These are phyloP conservation scores for Botrytis cinerea DNA, from an alignment of 2,329 filamentous ascomycete species.

Conservation along the genomic window DNA sequence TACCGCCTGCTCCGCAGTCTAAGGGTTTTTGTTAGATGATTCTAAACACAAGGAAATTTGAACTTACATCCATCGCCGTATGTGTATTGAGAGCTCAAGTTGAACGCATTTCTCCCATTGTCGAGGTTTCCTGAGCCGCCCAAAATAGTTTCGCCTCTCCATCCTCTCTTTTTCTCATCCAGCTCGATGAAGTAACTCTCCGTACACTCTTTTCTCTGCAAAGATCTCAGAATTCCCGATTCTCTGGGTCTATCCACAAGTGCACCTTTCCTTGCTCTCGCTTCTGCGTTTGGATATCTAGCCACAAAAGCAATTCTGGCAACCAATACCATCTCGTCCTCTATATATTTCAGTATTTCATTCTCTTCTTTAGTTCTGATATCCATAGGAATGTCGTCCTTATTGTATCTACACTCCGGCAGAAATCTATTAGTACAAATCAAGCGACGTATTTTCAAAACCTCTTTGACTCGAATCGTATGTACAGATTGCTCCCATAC, in stretches of 20 bases:
- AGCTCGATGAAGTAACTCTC: background rate
- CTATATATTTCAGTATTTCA: slow-evolving; percentile 1
- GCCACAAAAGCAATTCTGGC: slow-evolving; percentile 22
- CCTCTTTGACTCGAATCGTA: slow-evolving; percentile 45
- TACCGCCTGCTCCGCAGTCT: slow-evolving; percentile 69
- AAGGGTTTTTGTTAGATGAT: background rate
- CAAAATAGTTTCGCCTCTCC: slow-evolving; percentile 26
- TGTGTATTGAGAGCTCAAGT: slow-evolving; percentile 24
- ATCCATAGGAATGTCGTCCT: slow-evolving; percentile 26
- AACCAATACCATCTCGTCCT: slow-evolving; percentile 21
- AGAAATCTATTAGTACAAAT: slow-evolving; percentile 57
- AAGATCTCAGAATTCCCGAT: slow-evolving; percentile 1
- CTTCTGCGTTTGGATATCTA: slow-evolving; percentile 8
- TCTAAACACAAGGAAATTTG: background rate
- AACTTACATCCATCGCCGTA: slow-evolving; percentile 34
- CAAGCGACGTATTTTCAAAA: slow-evolving; percentile 48
- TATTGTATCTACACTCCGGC: slow-evolving; percentile 38
- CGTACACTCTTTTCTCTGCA: background rate
- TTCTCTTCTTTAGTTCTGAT: background rate
- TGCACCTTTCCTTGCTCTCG: background rate
- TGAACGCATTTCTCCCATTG: background rate
- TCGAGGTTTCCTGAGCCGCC: slow-evolving; percentile 23
- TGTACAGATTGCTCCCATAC: slow-evolving; percentile 44
- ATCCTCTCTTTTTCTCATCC: background rate
- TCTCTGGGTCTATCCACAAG: slow-evolving; percentile 2